Evolutionary conservation across 495 filamentous ascomycete genomes (phyloP).

Genomic region (Aspergillus bridgeri): DNA sequence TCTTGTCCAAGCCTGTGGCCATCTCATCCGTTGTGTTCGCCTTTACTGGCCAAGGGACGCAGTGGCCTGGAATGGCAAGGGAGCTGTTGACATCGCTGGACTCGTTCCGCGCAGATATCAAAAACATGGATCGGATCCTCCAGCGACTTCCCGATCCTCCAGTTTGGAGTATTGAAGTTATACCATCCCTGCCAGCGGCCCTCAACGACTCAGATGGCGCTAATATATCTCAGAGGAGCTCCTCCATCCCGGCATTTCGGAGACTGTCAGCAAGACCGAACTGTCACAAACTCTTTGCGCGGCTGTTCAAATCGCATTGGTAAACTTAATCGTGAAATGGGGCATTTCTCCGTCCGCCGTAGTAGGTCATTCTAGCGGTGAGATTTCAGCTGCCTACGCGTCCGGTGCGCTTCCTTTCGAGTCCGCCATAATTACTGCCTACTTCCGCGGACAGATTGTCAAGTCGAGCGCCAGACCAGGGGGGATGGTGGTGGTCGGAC

Average conservation of each 20-base stretch:
- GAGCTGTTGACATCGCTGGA: slow-evolving; percentile 1
- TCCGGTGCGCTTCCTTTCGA: slow-evolving; percentile 14
- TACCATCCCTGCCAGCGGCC: not conserved
- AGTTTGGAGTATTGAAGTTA: slow-evolving; percentile 13
- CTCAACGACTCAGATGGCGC: no score
- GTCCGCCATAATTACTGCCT: slow-evolving; percentile 15
- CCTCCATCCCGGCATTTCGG: not conserved
- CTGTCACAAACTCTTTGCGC: slow-evolving; percentile 19
- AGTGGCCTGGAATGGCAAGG: slow-evolving; percentile 26
- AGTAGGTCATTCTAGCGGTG: slow-evolving; percentile 25
- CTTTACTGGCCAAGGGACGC: slow-evolving; percentile 30
- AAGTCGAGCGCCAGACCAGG: slow-evolving; percentile 1
- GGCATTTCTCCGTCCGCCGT: slow-evolving; percentile 18
- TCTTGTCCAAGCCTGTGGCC: slow-evolving; percentile 1
- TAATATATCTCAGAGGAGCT: slow-evolving; percentile 4
- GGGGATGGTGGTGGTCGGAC: slow-evolving; percentile 34
- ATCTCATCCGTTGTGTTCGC: slow-evolving; percentile 6
- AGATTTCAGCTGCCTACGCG: slow-evolving; percentile 27
- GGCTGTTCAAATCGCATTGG: slow-evolving; percentile 18
- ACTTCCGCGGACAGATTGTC: slow-evolving; percentile 16
- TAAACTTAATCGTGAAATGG: slow-evolving; percentile 11
- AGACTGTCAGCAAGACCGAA: slow-evolving; percentile 2
- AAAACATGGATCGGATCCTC: slow-evolving; percentile 11
- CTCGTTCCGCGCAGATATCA: slow-evolving; percentile 5
- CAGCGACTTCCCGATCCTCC: slow-evolving; percentile 8